Evolutionary conservation across 1,139 yeast genomes (phyloP), one percentile per base, ranked within the genome.

Genomic region (Candida smagusa): DNA sequence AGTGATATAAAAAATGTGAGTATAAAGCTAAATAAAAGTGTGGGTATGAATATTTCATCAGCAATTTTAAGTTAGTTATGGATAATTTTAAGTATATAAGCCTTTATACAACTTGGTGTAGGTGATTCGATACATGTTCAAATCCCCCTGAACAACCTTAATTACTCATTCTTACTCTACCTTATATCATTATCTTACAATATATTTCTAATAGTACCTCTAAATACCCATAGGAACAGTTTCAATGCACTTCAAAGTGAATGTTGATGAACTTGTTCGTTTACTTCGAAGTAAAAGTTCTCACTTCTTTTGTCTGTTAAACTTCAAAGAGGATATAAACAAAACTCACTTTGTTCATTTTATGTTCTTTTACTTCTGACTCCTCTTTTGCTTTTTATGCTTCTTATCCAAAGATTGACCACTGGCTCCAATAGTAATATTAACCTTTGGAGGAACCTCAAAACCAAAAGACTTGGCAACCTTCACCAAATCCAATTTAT

Each of bases 391-490:
- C 53, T 72, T 72, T 59, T 72, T 71, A 50, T 69, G 74, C 59
- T 69, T 69, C 59, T 68, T 69, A 44, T 69, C 75, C 42, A 68
- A 51, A 12, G 84, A 71, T 58, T 81, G 81, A 12, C 94, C 94
- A 59, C 95, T 85, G 34, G 96, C 87, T 12, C 97, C 98, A 50
- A 92, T 88, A 26, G 96, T 84, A 45, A 92, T 90, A 58, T 92
- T 92, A 38, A 92, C 98, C 69, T 89, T 89, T 48, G 99, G 99
- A 32, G 98, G 97, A 16, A 87, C 84, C 35, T 84, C 83, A 65
- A 94, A 92, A 6, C 99, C 99, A 62, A 86, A 92, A 9, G 95
- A 84, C 62, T 84, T 86, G 43, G 97, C 98, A 26, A 92, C 97
- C 69, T 90, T 92, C 30, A 84, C 92, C 50, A 92, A 72, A 61